Evolutionary conservation across 352 stramenopile genomes (phyloP).

Genomic region (Saprolegnia diclina): DNA sequence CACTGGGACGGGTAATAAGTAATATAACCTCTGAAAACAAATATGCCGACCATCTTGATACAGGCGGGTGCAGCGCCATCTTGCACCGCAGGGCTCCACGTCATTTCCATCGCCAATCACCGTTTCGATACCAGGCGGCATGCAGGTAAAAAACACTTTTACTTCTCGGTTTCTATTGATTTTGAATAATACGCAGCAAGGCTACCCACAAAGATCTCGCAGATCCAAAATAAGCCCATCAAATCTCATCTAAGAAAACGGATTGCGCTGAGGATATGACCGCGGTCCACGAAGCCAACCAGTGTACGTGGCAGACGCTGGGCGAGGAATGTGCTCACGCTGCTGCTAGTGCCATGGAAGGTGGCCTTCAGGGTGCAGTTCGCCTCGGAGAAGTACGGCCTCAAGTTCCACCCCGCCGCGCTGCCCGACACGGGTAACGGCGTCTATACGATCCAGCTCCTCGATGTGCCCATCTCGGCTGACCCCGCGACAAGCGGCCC

Average conservation of each 20-base stretch:
- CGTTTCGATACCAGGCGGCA: not conserved
- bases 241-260: not conserved
- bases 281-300: not conserved
- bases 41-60: too few species aligned
- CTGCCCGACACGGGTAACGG: slow-evolving; percentile 78
- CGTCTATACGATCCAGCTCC: slow-evolving; percentile 72
- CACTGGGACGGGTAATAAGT: too few species aligned
- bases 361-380: slow-evolving; percentile 82
- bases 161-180: too few species aligned
- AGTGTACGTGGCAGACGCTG: not conserved
- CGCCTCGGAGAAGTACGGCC: slow-evolving; percentile 63
- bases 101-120: too few species aligned
- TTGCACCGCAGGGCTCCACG: too few species aligned
- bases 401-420: slow-evolving; percentile 72
- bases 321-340: not conserved
- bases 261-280: slow-evolving; percentile 1
- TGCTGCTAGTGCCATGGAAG: slow-evolving; percentile 54
- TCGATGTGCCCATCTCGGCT: slow-evolving; percentile 60
- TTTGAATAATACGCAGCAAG: not conserved
- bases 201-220: slow-evolving; percentile 12
- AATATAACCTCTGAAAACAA: too few species aligned
- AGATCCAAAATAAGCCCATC: not conserved
- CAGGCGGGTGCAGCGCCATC: too few species aligned
- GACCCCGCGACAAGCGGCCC: slow-evolving; percentile 32
- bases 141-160: not conserved